These are phyloP conservation scores for Anethum foeniculum DNA, from an alignment of 140 eudicot species.

Conservation along the genomic window DNA sequence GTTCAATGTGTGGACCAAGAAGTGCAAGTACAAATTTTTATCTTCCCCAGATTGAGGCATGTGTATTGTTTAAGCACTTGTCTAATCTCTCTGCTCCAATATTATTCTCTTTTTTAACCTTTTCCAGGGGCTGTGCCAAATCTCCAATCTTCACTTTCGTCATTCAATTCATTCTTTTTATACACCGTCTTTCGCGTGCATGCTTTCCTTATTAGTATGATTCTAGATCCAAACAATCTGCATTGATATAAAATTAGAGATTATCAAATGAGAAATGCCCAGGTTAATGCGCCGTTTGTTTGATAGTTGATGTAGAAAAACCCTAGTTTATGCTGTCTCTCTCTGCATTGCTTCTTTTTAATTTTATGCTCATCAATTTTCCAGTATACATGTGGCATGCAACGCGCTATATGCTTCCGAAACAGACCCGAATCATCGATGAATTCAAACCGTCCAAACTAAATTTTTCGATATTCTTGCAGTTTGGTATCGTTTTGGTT, in stretches of 20 bases:
- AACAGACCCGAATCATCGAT: no score
- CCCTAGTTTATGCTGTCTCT: not conserved
- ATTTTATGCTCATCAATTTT: not conserved
- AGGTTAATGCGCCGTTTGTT: not conserved
- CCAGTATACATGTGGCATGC: not conserved
- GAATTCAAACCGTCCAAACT: no score
- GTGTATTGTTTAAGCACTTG: constrained; percentile 19
- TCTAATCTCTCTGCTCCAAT: constrained; percentile 3
- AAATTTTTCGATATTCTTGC: no score
- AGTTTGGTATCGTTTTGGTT: no score
- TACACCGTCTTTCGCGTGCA: not conserved
- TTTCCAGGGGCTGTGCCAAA: constrained; percentile 18
- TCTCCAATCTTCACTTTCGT: not conserved
- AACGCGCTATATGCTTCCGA: no score
- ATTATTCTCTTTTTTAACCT: constrained; percentile 1
- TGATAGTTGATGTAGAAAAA: not conserved
- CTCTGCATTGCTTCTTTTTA: not conserved
- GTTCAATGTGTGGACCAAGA: constrained; percentile 21
- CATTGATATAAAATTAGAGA: not conserved
- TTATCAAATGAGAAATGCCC: not conserved
- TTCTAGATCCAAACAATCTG: constrained; percentile 2
- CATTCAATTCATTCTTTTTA: no score
- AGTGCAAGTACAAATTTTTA: constrained; percentile 17
- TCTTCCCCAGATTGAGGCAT: constrained; percentile 9
- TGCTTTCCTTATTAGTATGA: not conserved